Evolutionary conservation across 495 filamentous ascomycete genomes (phyloP), one percentile per base, ranked within the genome.

Genomic region (Annulohypoxylon bovei): DNA sequence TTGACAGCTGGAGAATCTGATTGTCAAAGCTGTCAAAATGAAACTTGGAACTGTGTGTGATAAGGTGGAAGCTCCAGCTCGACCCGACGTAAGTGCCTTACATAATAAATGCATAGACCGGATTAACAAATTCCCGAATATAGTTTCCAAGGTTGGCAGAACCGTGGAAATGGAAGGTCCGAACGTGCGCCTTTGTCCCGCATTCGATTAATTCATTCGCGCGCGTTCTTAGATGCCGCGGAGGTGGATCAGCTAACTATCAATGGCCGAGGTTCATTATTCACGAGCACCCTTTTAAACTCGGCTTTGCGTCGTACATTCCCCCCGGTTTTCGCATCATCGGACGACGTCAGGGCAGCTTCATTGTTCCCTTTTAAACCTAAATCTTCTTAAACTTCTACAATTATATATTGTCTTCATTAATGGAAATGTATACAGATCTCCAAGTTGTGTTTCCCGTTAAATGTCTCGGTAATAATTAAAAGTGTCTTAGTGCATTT

Each of bases 191-290:
- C 23, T 52, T 52, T 52, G 49, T 49, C 49, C 49, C 49, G 49
- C 49, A 37, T 56, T 39, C 20, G 2, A 56, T 68, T 39, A 20
- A 58, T 56, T 62, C 32, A 68, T 69, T 69, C 52, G 62, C 35
- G 62, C 55, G 62, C 62, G 55, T 62, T 60, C 33, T 30, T 62
- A 47, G 57, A 39, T 72, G 69, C 69, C 69, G 69, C 40, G 28
- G 49, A 40, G 62, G 57, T 65, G 68, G 68, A 37, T 42, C 47
- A 54, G 44, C 52, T 22, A 47, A 11, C 8, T 6, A 40, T 23
- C 23, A 68, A 72, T 68, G 70, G 64, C 70, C 70, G 70, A 72
- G 70, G 70, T 72, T 35, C 60, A 68, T 72, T 32, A 52, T 63
- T 67, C 64, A 61, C 65, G 20, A 66, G 70, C 65, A 12, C 35